phyloP scores from a whole-genome alignment of 148 eudicot genomes.

The Rhododendron kiyosumense region DNA sequence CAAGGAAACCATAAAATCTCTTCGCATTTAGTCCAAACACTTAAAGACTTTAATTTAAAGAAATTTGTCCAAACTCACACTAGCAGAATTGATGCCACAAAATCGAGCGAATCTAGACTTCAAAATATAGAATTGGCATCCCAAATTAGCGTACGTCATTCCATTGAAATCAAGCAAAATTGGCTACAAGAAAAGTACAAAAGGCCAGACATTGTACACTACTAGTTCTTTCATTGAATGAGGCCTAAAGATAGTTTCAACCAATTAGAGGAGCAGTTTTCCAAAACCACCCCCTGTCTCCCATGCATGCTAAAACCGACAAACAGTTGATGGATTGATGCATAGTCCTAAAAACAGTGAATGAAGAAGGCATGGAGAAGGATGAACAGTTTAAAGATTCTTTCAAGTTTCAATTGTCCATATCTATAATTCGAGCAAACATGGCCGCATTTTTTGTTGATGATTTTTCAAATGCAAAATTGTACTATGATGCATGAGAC shows the following conservation, averaged over 20 bases:
- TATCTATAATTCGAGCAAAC: neutral
- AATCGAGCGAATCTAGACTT: neutral
- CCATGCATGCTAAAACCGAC: neutral
- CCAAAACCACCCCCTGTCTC: neutral
- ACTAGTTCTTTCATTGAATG: neutral
- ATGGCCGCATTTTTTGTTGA: too few relatives aligned
- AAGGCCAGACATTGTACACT: neutral
- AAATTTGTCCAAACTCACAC: neutral
- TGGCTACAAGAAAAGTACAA: neutral
- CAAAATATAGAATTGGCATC: neutral
- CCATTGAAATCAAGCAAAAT: neutral
- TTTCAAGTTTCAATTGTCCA: neutral
- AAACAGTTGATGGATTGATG: neutral
- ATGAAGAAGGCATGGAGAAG: too few relatives aligned
- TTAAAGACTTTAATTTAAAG: too few relatives aligned
- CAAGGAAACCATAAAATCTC: too few relatives aligned
- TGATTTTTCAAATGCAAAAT: neutral
- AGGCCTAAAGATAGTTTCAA: neutral
- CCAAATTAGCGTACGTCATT: neutral
- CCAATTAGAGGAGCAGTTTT: neutral
- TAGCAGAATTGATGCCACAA: neutral
- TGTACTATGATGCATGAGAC: neutral
- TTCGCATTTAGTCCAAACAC: too few relatives aligned
- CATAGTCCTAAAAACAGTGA: too few relatives aligned
- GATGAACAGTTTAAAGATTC: too few relatives aligned